phyloP scores from a whole-genome alignment of 2,329 filamentous ascomycete species.

The Pestalotiopsis sp. region DNA sequence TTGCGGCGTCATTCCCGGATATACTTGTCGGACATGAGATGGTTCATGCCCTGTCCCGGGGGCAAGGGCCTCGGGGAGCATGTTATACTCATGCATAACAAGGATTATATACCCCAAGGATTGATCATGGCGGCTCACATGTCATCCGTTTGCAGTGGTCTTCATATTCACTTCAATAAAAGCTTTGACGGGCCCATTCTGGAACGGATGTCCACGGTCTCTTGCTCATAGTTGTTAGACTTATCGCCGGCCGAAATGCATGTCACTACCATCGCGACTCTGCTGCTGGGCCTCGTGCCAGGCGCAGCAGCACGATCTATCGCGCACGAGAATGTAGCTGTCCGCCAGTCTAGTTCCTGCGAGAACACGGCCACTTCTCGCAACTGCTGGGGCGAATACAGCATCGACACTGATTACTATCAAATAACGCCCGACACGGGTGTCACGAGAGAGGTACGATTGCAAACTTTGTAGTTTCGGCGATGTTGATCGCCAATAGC shows the following conservation, averaged over 20 bases:
- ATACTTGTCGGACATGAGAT: not conserved
- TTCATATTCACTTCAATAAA: not conserved
- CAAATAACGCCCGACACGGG: conserved; percentile 36
- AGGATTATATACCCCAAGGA: not conserved
- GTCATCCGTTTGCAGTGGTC: not conserved
- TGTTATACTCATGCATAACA: not conserved
- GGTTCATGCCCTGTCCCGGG: not conserved
- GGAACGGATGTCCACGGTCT: not conserved
- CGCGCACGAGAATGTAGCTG: not conserved
- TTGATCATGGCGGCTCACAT: not conserved
- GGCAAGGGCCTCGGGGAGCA: too few relatives aligned
- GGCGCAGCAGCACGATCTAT: not conserved
- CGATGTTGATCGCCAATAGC: not conserved
- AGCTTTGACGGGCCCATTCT: not conserved
- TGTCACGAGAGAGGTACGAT: conserved; percentile 37
- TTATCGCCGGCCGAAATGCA: not conserved
- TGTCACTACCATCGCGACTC: not conserved
- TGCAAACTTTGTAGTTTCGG: not conserved
- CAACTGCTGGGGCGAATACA: conserved; percentile 39
- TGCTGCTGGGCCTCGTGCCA: not conserved
- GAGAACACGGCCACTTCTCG: conserved; percentile 30
- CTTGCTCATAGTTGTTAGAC: not conserved
- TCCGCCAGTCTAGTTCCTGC: conserved; percentile 16
- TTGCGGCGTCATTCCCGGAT: not conserved
- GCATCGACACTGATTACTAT: conserved; percentile 38